Evolutionary conservation across 805 yeast species (phyloP), one percentile per base, ranked within the genome.

Genomic region (Pichia membranifaciens): DNA sequence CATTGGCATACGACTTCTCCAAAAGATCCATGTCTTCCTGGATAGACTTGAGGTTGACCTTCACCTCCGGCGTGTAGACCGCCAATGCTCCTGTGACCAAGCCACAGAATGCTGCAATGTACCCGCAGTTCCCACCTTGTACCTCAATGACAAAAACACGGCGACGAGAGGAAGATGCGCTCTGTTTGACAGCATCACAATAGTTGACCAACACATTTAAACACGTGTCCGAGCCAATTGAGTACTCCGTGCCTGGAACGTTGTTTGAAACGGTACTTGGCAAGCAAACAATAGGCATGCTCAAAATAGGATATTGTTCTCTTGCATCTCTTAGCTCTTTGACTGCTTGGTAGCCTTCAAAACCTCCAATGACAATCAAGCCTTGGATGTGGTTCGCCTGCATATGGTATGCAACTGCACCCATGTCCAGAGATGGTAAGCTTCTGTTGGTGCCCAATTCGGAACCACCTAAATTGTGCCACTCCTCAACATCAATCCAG

Each of bases 211-310:
- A 74, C 9, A 93, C 73, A 68, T 93, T 93, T 73, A 93, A 72
- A 73, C 99, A 95, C 10, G 99, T 93, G 65, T 93, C 99, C 12
- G 89, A 76, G 49, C 99, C 99, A 49, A 93, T 70, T 0, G 97
- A 89, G 67, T 89, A 89, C 68, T 93, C 97, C 2, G 98, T 84
- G 51, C 99, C 99, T n/a, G 99, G 99, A 43, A 93, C 98, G 58
- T 93, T 93, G 71, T 93, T 93, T 16, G 97, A 89, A 54, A 93
- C 87, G 2, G 99, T 93, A 2, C 98, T 91, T 10, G 99, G 99
- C 55, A 93, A 75, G 57, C 87, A 79, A 37, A 87, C 85, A 87
- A 91, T 83, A 53, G 99, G 99, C 55, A 93, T 89, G 67, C 91
- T 81, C 71, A 93, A 87, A 25, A 91, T 81, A 38, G 99, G 98